These are phyloP conservation scores for Botryosphaeria dothidea DNA, from an alignment of 2,329 filamentous ascomycete genomes.

Conservation along the genomic window DNA sequence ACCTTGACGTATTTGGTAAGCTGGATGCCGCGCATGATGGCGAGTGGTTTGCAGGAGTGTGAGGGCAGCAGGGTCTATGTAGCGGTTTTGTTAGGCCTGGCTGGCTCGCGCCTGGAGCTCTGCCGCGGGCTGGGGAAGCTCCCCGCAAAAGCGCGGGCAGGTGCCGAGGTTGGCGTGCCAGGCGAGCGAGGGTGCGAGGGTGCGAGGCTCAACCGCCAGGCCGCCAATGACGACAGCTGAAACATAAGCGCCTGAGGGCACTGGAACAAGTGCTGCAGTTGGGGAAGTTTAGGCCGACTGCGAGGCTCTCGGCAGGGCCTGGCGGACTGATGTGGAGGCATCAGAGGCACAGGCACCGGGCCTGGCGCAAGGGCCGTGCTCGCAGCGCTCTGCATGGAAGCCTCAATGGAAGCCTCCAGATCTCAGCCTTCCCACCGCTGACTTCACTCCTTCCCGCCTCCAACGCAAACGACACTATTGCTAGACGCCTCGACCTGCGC, in stretches of 20 bases:
- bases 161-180: constrained; percentile 2
- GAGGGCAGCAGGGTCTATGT: not conserved
- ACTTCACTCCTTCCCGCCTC: constrained; percentile 15
- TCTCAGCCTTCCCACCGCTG: constrained; percentile 5
- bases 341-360: not conserved
- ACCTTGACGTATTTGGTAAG: constrained; percentile 75
- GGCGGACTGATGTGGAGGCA: not conserved
- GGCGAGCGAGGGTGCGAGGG: not conserved
- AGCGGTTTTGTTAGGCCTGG: not conserved
- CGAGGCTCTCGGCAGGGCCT: not conserved
- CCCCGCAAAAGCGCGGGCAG: not conserved
- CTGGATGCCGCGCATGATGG: constrained; percentile 73
- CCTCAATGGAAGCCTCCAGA: constrained; percentile 17
- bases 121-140: constrained; percentile 12
- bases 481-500: not conserved
- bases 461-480: not conserved
- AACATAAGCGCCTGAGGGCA: not conserved
- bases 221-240: constrained; percentile 11
- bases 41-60: not conserved
- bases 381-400: constrained; percentile 10
- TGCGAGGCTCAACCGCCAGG: constrained; percentile 11
- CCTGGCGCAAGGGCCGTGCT: not conserved
- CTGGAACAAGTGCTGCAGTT: not conserved
- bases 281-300: not conserved
- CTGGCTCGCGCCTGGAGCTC: not conserved